A percentile compares a stretch with the other conserved stretches of the same genome.
phyloP scores from a whole-genome alignment of 768 basidiomycete species.

The Pleurotus djamor region DNA sequence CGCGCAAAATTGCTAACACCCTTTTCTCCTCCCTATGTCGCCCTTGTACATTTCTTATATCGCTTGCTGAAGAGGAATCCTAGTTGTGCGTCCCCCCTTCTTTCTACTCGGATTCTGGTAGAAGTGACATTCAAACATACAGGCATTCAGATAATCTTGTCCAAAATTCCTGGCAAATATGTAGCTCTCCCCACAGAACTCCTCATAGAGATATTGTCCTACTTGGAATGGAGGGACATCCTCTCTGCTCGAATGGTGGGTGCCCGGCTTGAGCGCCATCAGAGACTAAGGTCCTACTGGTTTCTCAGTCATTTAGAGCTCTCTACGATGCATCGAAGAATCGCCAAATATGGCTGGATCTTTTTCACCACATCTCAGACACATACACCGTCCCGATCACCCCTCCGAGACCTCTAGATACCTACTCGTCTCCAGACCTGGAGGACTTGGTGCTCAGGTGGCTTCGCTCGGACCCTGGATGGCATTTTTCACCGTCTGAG shows the following conservation, averaged over 20 bases:
- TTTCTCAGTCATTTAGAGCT: background rate
- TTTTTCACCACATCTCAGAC: background rate
- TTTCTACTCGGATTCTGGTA: too few relatives aligned
- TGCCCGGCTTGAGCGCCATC: background rate
- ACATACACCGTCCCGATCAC: background rate
- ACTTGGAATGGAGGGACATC: background rate
- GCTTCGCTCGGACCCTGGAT: background rate
- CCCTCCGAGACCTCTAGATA: background rate
- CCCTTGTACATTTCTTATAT: too few relatives aligned
- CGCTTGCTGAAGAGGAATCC: too few relatives aligned
- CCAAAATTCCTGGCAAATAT: too few relatives aligned
- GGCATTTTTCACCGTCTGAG: background rate
- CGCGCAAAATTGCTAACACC: too few relatives aligned
- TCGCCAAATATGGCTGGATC: background rate
- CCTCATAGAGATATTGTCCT: background rate
- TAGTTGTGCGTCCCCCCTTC: too few relatives aligned
- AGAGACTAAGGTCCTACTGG: too few relatives aligned
- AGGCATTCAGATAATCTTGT: too few relatives aligned
- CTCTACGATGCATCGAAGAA: background rate
- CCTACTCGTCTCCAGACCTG: background rate
- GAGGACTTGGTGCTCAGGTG: background rate
- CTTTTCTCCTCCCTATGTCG: too few relatives aligned
- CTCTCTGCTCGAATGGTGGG: background rate
- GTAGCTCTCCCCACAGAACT: background rate
- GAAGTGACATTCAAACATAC: too few relatives aligned